Conservation (phyloP, 208 protist species). For the Acanthamoeba royreba region DNA sequence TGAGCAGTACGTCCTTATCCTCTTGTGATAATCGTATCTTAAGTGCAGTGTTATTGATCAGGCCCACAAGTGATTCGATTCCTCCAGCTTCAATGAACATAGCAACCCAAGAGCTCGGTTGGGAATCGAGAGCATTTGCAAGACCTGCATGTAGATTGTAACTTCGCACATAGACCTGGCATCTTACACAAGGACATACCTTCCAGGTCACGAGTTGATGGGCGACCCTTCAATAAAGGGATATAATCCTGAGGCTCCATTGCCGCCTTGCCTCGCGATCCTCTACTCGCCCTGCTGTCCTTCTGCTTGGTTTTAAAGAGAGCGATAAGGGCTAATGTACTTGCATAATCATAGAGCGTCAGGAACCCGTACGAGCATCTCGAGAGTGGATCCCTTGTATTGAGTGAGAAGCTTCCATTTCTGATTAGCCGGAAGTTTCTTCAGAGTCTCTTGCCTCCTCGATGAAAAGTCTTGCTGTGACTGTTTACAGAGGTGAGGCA, state of each 20-base stretch:
- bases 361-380: neutral
- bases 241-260: neutral
- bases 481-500: neutral
- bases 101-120: neutral
- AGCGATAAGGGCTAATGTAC: no score
- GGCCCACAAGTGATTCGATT: neutral
- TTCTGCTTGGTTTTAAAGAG: no score
- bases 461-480: neutral
- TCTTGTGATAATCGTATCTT: no score
- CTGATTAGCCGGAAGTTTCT: neutral
- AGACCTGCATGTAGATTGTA: neutral
- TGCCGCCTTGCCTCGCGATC: no score
- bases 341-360: neutral
- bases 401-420: constrained; percentile 25
- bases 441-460: neutral
- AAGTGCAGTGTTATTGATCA: no score
- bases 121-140: neutral
- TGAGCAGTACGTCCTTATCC: no score
- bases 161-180: neutral
- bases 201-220: neutral
- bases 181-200: no score
- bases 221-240: neutral
- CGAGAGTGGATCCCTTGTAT: neutral
- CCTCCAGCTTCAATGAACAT: neutral
- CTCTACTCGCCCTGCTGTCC: no score